Evolutionary conservation across 1,284 basidiomycete genomes (phyloP).

Genomic region (Leccinum angustisporum): DNA sequence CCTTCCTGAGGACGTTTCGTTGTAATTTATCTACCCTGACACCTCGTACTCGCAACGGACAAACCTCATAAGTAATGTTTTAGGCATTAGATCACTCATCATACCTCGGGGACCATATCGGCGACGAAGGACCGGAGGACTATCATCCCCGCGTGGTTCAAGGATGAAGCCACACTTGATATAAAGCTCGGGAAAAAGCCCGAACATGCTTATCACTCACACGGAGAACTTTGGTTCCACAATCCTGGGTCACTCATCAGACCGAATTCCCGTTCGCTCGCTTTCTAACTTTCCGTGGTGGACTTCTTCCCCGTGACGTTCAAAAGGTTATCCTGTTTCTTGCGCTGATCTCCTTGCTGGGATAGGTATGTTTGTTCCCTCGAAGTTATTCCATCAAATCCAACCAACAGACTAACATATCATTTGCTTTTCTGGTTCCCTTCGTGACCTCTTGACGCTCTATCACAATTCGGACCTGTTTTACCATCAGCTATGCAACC

Average conservation of each 20-base stretch:
- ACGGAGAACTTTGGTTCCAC: not conserved
- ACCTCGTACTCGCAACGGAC: not conserved
- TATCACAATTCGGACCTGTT: not conserved
- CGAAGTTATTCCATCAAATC: not conserved
- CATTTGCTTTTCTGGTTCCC: not conserved
- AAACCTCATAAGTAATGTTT: not conserved
- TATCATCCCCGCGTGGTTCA: conserved; percentile 9
- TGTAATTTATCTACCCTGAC: not conserved
- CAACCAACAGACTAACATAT: not conserved
- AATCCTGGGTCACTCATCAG: not conserved
- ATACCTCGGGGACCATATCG: not conserved
- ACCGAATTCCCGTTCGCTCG: not conserved
- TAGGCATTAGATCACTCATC: conserved; percentile 1
- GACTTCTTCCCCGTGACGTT: not conserved
- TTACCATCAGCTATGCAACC: not conserved
- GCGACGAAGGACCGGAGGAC: not conserved
- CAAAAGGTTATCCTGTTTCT: not conserved
- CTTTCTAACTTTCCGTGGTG: not conserved
- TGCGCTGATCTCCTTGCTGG: not conserved
- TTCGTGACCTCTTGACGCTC: not conserved
- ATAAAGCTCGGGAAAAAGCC: conserved; percentile 9
- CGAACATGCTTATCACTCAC: not conserved
- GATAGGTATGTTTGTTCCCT: not conserved
- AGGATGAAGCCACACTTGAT: conserved; percentile 7
- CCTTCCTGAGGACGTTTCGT: not conserved